Conservation (phyloP, 139 green algal species). For the Coelastrella sp. region DNA sequence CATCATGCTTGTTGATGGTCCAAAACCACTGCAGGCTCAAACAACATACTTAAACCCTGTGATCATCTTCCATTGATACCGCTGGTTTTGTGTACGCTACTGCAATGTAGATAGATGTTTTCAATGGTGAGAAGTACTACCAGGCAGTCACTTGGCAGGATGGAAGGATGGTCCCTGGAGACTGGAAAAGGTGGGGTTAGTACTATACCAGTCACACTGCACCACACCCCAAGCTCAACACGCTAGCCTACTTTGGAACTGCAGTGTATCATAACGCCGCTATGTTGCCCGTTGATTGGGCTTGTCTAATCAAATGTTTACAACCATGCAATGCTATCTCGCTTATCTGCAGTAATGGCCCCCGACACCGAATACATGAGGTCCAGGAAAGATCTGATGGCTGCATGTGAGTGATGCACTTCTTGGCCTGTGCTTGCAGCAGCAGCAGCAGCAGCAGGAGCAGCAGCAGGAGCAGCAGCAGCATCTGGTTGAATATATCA, state of each 20-base stretch:
- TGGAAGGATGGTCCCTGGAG: conserved; percentile 60
- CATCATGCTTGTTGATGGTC: too few relatives aligned
- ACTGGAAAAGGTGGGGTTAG: conserved; percentile 57
- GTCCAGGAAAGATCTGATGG: not conserved
- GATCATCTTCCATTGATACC: too few relatives aligned
- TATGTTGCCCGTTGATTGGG: not conserved
- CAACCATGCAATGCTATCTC: not conserved
- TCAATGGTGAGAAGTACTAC: conserved; percentile 72
- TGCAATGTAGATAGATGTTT: conserved; percentile 57
- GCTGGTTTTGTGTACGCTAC: not conserved
- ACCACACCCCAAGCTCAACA: not conserved
- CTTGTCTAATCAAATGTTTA: not conserved
- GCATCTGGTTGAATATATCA: not conserved
- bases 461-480: not conserved
- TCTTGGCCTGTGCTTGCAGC: not conserved
- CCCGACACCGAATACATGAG: conserved; percentile 17
- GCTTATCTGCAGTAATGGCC: conserved; percentile 25
- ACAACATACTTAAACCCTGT: too few relatives aligned
- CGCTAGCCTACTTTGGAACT: not conserved
- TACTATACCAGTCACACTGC: not conserved
- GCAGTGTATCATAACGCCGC: not conserved
- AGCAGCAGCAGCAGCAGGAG: not conserved
- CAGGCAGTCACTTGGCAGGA: conserved; percentile 54
- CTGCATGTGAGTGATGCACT: not conserved
- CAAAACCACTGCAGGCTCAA: too few relatives aligned